phyloP scores from a whole-genome alignment of 2,329 filamentous ascomycete species.

The Venturia aucupariae region DNA sequence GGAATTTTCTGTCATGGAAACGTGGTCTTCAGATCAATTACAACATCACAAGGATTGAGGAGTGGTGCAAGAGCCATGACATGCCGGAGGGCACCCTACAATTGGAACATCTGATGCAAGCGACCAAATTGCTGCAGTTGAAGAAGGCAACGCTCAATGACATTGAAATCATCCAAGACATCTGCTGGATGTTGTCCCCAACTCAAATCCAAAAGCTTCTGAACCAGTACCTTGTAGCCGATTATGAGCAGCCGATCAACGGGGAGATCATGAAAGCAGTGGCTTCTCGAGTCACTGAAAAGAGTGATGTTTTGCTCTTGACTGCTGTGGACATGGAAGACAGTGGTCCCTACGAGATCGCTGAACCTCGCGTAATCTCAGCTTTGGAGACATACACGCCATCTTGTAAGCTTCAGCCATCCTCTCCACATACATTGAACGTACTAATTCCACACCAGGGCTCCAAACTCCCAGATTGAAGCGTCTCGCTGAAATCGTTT shows the following conservation, averaged over 20 bases:
- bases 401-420: slow-evolving; percentile 60
- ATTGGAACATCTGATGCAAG: slow-evolving; percentile 98
- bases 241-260: slow-evolving; percentile 99
- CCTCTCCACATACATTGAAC: slow-evolving; percentile 3
- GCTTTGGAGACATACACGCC: slow-evolving; percentile 97
- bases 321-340: slow-evolving; percentile 98
- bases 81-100: slow-evolving; percentile 98
- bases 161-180: slow-evolving; percentile 99
- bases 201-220: slow-evolving; percentile 99
- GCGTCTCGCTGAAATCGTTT: slow-evolving; percentile 95
- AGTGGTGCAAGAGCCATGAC: slow-evolving; percentile 99
- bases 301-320: slow-evolving; percentile 89
- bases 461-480: slow-evolving; percentile 92
- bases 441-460: slow-evolving; percentile 47
- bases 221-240: slow-evolving; percentile 96
- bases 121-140: slow-evolving; percentile 91
- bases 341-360: slow-evolving; percentile 96
- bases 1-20: slow-evolving; percentile 99
- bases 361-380: slow-evolving; percentile 89
- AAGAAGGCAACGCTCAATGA: slow-evolving; percentile 99
- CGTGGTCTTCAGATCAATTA: slow-evolving; percentile 99
- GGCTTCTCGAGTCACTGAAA: slow-evolving; percentile 91
- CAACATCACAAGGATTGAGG: slow-evolving; percentile 98
- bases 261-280: slow-evolving; percentile 99
- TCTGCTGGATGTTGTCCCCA: slow-evolving; percentile 99